Base-by-base conservation (phyloP, 2,329 filamentous ascomycete genomes). In the Fusarium palustre region DNA sequence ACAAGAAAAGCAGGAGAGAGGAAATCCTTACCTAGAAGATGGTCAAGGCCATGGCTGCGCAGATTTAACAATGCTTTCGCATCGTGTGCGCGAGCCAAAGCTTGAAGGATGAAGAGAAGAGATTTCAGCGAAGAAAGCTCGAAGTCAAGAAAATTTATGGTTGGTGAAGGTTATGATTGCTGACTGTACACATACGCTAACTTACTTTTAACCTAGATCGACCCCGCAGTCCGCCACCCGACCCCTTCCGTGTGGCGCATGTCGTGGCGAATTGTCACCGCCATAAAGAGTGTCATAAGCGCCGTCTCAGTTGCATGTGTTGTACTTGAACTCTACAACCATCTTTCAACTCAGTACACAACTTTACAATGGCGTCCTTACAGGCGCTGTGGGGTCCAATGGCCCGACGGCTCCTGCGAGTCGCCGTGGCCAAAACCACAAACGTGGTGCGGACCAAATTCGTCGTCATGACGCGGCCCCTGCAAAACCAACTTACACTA, bases 341-440 rank as follows among this genome's bases (percentile, higher is more conserved):
- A 67, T 59, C 63, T 39, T 67, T 60, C 70, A 72, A 72, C 61
- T 52, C 38, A 30, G 55, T 69, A 63, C 73, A 66, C 68, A 72
- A 64, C 60, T 65, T 71, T 77, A 84, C 70, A 69, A 89, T 89
- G 87, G 83, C 83, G 80, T 83, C 85, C 76, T 77, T 79, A 76
- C 85, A 85, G 82, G 85, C 84, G 79, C 81, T 87, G 77, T 87
- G 83, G 86, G 86, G 83, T 74, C 84, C 86, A 62, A 81, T 82
- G 76, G 84, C 85, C 80, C 79, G 87, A 77, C 85, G 85, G 77
- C 79, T 86, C 72, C 80, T 88, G 74, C 84, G 85, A 76, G 81
- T 81, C 71, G 84, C 86, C 76, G 79, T 85, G 76, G 79, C 79
- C 50, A 85, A 83, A 73, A 82, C 85, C 74, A 82, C 83, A 63